Conservation (phyloP, 2,329 filamentous ascomycete species). For the Mycosphaerella arachidis region DNA sequence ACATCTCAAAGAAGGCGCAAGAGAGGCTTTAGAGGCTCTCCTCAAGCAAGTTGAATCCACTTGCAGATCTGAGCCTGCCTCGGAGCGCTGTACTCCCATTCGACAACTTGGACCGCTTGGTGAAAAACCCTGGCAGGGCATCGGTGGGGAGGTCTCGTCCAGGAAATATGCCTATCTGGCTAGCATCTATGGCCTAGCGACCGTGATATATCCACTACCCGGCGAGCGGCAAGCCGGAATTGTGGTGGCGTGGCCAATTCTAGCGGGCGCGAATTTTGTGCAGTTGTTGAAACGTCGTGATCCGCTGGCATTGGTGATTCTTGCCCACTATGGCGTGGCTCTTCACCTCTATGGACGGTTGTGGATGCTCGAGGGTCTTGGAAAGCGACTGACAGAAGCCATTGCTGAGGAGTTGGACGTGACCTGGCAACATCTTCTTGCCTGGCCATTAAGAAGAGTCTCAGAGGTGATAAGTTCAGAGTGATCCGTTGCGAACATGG, state of each 20-base stretch:
- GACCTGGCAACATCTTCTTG: conserved; percentile 8
- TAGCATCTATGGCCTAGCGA: conserved; percentile 15
- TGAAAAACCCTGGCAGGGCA: not conserved
- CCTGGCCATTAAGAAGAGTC: conserved; percentile 4
- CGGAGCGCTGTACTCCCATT: no score
- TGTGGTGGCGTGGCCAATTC: conserved; percentile 16
- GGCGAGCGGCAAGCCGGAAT: conserved; percentile 12
- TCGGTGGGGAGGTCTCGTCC: conserved; percentile 8
- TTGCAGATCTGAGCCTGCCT: not conserved
- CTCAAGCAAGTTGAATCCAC: conserved; percentile 7
- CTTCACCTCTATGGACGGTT: conserved; percentile 9
- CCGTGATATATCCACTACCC: conserved; percentile 12
- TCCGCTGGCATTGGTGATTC: conserved; percentile 18
- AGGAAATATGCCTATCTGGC: conserved; percentile 14
- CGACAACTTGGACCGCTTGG: not conserved
- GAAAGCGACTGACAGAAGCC: conserved; percentile 6
- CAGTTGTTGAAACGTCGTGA: conserved; percentile 19
- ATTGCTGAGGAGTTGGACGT: conserved; percentile 6
- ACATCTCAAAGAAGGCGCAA: conserved; percentile 10
- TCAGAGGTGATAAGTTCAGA: not conserved
- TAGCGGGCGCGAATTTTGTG: conserved; percentile 12
- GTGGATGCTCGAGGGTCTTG: conserved; percentile 10
- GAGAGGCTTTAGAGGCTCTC: conserved; percentile 13
- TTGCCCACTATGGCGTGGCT: conserved; percentile 19
- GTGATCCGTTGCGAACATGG: not conserved